Percentiles rank a stretch among this genome's conserved stretches.
phyloP scores from a whole-genome alignment of 73 alveolate species.

The Tetrahymena malaccensis region DNA sequence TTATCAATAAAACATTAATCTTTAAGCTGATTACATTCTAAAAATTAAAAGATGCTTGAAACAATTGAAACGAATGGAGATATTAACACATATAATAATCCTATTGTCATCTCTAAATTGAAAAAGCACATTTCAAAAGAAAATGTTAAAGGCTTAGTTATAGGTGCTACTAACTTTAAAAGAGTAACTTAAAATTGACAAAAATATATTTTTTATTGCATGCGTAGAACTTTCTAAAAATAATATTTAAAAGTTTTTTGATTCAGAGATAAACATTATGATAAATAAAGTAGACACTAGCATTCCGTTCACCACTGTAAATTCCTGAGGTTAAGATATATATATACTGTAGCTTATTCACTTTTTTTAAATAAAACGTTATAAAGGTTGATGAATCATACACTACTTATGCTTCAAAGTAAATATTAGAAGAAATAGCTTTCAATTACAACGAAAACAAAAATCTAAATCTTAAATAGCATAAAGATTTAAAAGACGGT shows the following conservation, averaged over 20 bases:
- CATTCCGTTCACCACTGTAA: background rate
- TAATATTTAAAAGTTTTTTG: background rate
- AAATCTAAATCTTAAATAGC: background rate
- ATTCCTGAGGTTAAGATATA: background rate
- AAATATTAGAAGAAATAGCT: background rate
- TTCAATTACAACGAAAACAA: background rate
- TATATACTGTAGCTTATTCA: background rate
- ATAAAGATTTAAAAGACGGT: background rate
- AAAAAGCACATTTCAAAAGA: background rate
- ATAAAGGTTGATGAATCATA: background rate
- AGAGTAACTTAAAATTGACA: background rate
- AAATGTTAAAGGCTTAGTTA: background rate
- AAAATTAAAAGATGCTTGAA: background rate
- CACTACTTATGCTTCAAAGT: background rate
- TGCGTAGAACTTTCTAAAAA: background rate
- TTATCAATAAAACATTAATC: background rate
- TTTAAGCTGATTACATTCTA: background rate
- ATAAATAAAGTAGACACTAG: background rate
- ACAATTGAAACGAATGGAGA: background rate
- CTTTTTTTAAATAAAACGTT: background rate
- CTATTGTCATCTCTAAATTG: background rate
- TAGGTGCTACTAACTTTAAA: background rate
- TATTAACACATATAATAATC: background rate
- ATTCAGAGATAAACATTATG: background rate
- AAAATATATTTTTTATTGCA: too few species aligned